A percentile compares a stretch with the other conserved stretches of the same genome.
Conservation (phyloP, 1,284 basidiomycete species). For the Cryptococcus maquisensis region DNA sequence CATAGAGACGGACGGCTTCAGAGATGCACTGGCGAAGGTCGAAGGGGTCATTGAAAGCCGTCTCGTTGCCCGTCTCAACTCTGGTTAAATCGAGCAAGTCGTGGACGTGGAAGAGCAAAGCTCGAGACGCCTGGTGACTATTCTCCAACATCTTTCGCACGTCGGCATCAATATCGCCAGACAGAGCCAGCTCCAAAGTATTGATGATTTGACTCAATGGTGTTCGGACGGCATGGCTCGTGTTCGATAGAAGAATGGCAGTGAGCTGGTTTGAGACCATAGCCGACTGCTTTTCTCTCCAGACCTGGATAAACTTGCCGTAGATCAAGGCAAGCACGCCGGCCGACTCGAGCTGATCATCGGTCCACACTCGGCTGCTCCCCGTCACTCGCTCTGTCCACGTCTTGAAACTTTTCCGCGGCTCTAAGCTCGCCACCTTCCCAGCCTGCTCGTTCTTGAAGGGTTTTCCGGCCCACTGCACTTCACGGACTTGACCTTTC, state of each 20-base stretch:
- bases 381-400: constrained; percentile 78
- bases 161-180: constrained; percentile 70
- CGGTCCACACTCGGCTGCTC: constrained; percentile 70
- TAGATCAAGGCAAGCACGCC: constrained; percentile 74
- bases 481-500: constrained; percentile 66
- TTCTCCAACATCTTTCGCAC: constrained; percentile 73
- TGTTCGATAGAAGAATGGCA: constrained; percentile 76
- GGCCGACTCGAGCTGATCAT: constrained; percentile 82
- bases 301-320: constrained; percentile 70
- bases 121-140: constrained; percentile 77
- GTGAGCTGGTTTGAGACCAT: constrained; percentile 74
- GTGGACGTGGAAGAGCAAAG: constrained; percentile 76
- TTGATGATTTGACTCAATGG: constrained; percentile 52
- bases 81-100: constrained; percentile 79
- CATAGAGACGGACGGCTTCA: constrained; percentile 59
- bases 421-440: constrained; percentile 57
- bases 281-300: constrained; percentile 78
- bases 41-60: constrained; percentile 77
- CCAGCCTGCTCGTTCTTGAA: constrained; percentile 53
- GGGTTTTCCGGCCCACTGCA: constrained; percentile 77
- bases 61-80: constrained; percentile 73
- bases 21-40: constrained; percentile 64
- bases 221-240: constrained; percentile 70
- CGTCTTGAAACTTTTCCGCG: constrained; percentile 71
- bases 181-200: constrained; percentile 78